These are phyloP conservation scores for Suillus luteus DNA, from an alignment of 768 basidiomycete species.

Conservation along the genomic window DNA sequence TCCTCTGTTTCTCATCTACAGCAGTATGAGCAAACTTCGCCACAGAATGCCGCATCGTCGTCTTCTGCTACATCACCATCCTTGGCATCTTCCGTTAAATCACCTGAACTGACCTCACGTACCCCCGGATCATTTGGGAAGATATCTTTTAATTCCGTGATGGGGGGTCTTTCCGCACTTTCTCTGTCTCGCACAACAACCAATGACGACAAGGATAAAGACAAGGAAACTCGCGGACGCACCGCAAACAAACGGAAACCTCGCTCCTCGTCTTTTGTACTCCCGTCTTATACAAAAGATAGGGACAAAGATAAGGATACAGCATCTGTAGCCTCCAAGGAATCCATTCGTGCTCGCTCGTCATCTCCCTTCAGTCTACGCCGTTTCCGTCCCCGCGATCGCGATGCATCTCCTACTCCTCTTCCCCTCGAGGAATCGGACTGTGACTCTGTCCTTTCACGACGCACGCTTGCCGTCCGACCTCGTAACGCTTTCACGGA, in stretches of 20 bases:
- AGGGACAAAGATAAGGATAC: constrained; percentile 36
- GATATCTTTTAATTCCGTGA: constrained; percentile 68
- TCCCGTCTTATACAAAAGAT: constrained; percentile 35
- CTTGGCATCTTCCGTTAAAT: constrained; percentile 36
- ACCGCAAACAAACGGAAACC: constrained; percentile 43
- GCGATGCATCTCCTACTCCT: constrained; percentile 58
- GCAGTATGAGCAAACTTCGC: constrained; percentile 21
- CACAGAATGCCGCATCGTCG: constrained; percentile 14
- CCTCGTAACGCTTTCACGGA: constrained; percentile 67
- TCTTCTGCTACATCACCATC: constrained; percentile 11
- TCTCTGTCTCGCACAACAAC: constrained; percentile 54
- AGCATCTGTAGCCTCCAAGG: constrained; percentile 46
- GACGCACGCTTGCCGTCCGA: constrained; percentile 43
- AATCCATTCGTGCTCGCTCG: constrained; percentile 64
- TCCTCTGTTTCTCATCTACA: constrained; percentile 20
- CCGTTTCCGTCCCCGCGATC: constrained; percentile 58
- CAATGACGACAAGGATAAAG: constrained; percentile 42
- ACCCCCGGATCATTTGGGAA: constrained; percentile 57
- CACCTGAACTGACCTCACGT: constrained; percentile 40
- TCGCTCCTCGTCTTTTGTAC: constrained; percentile 53
- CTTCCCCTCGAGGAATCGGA: constrained; percentile 60
- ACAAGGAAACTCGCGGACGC: constrained; percentile 55
- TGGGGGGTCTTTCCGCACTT: constrained; percentile 67
- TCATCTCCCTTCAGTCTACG: constrained; percentile 81
- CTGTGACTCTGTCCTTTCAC: constrained; percentile 39